These are phyloP conservation scores for Cicer yamashitae DNA, from an alignment of 306 rosid species.

Conservation along the genomic window DNA sequence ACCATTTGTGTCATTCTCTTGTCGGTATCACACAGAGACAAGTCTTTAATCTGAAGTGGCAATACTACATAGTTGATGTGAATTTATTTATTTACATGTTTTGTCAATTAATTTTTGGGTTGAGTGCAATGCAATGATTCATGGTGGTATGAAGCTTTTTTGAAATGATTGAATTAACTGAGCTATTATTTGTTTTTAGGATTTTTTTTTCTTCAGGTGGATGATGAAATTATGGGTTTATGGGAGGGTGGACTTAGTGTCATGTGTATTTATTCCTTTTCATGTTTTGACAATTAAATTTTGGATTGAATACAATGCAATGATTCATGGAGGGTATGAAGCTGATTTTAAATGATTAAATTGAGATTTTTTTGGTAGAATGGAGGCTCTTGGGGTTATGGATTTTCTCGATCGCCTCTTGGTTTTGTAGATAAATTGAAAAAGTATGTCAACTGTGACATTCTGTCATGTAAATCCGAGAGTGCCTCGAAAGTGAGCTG, in stretches of 20 bases:
- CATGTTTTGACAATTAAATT: constrained; percentile 6
- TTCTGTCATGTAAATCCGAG: constrained; percentile 6
- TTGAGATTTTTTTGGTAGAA: constrained; percentile 3
- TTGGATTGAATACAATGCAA: constrained; percentile 4
- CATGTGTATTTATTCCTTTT: neutral
- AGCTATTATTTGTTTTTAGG: neutral
- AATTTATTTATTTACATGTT: constrained; percentile 17
- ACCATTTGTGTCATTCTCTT: too few relatives aligned
- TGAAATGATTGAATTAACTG: constrained; percentile 22
- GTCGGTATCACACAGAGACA: too few relatives aligned
- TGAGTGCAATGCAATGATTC: neutral
- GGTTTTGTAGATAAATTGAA: neutral
- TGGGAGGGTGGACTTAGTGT: neutral
- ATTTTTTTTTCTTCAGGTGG: neutral
- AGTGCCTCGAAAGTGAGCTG: neutral
- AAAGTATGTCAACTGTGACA: neutral
- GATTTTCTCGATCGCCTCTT: constrained; percentile 7
- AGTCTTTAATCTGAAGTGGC: too few relatives aligned
- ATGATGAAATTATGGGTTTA: neutral
- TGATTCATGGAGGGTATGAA: neutral
- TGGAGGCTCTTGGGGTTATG: constrained; percentile 4
- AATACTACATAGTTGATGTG: too few relatives aligned
- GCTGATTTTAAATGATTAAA: neutral
- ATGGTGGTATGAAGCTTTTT: neutral
- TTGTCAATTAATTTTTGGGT: neutral